phyloP scores from a whole-genome alignment of 108 stramenopile species.

The Cyclotella baltica region DNA sequence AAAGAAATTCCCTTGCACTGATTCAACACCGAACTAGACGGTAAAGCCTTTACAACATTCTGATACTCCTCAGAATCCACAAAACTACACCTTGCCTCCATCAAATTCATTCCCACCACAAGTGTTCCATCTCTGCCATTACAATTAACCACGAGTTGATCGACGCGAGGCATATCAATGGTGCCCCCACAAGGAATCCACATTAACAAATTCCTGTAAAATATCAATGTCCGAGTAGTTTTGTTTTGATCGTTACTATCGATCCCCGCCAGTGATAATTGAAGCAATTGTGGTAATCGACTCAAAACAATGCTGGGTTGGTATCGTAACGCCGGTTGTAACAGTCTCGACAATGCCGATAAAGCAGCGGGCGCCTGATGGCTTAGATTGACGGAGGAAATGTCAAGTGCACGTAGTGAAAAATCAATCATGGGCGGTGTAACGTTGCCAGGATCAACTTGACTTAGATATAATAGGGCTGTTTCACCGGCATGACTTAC shows the following conservation, averaged over 20 bases:
- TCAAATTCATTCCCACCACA: slow-evolving; percentile 61
- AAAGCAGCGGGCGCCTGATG: slow-evolving; percentile 92
- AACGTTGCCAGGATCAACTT: slow-evolving; percentile 77
- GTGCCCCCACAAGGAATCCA: slow-evolving; percentile 84
- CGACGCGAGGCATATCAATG: slow-evolving; percentile 10
- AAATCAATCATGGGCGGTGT: slow-evolving; percentile 88
- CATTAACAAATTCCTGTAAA: slow-evolving; percentile 81
- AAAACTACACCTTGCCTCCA: slow-evolving; percentile 46
- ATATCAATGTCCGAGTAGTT: slow-evolving; percentile 82
- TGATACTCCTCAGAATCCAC: slow-evolving; percentile 58
- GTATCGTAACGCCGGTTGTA: slow-evolving; percentile 75
- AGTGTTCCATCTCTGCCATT: slow-evolving; percentile 51
- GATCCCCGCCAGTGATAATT: slow-evolving; percentile 85
- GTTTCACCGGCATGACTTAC: slow-evolving; percentile 89
- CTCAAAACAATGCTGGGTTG: slow-evolving; percentile 66
- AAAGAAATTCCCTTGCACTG: slow-evolving; percentile 36
- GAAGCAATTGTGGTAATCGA: slow-evolving; percentile 79
- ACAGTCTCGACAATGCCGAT: slow-evolving; percentile 67
- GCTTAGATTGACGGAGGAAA: slow-evolving; percentile 81
- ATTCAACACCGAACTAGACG: slow-evolving; percentile 69
- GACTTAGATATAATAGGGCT: slow-evolving; percentile 78
- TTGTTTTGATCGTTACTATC: slow-evolving; percentile 94
- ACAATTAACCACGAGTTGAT: slow-evolving; percentile 13
- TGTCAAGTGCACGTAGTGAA: slow-evolving; percentile 78
- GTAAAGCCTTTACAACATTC: slow-evolving; percentile 61